phyloP scores from a whole-genome alignment of 352 stramenopile genomes.

The Thalassiosira hispida region DNA sequence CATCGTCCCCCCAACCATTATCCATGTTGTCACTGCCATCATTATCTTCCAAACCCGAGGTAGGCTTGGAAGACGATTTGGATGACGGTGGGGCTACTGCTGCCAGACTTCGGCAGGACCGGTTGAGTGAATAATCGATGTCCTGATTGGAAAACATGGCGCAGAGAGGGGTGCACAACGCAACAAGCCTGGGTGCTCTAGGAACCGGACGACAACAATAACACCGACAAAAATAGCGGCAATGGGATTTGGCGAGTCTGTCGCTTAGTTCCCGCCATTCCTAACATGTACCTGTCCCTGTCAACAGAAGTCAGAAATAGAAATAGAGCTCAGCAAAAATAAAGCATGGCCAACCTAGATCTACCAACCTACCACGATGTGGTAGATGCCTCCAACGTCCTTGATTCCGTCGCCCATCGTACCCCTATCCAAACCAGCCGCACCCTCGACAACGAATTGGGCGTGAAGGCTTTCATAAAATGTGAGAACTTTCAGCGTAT shows the following conservation, averaged over 20 bases:
- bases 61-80: conserved; percentile 10
- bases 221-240: too few relatives aligned
- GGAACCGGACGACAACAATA: not conserved
- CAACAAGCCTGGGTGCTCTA: too few relatives aligned
- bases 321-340: not conserved
- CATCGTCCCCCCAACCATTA: conserved; percentile 54
- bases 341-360: conserved; percentile 8
- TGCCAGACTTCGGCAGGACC: conserved; percentile 55
- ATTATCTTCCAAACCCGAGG: not conserved
- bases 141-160: conserved; percentile 76
- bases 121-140: conserved; percentile 68
- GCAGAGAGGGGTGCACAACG: too few relatives aligned
- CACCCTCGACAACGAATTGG: conserved; percentile 51
- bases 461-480: conserved; percentile 59
- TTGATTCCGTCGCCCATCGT: conserved; percentile 44
- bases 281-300: too few relatives aligned
- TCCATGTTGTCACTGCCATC: conserved; percentile 35
- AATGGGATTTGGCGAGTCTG: too few relatives aligned
- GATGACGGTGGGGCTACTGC: conserved; percentile 46
- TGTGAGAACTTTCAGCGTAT: conserved; percentile 64
- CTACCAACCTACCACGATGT: conserved; percentile 61
- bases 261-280: too few relatives aligned
- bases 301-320: too few relatives aligned
- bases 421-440: conserved; percentile 60
- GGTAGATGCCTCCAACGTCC: conserved; percentile 36